Evolutionary conservation across 1,284 basidiomycete species (phyloP).

Genomic region (Coniophora puteana): DNA sequence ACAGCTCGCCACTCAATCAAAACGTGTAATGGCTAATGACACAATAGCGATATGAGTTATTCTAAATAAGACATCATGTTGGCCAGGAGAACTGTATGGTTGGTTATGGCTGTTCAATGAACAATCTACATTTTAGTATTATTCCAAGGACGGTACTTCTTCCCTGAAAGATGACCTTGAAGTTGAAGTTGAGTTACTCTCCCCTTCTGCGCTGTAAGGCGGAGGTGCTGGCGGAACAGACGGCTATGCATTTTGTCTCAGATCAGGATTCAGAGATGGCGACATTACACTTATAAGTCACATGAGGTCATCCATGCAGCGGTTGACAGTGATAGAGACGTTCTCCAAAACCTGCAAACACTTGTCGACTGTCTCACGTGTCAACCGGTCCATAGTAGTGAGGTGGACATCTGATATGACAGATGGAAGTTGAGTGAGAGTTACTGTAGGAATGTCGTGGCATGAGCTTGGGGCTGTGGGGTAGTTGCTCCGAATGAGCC

Average conservation of each 20-base stretch:
- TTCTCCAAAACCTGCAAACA: constrained; percentile 72
- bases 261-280: no score
- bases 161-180: no score
- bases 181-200: no score
- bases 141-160: not conserved
- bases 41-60: no score
- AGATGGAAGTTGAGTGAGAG: constrained; percentile 28
- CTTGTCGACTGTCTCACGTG: constrained; percentile 80
- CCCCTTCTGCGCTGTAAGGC: no score
- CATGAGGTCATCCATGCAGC: constrained; percentile 75
- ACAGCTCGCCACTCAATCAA: no score
- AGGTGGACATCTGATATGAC: constrained; percentile 58
- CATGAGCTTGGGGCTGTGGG: constrained; percentile 7
- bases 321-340: constrained; percentile 65
- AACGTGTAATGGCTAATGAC: no score
- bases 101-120: no score
- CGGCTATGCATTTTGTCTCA: no score
- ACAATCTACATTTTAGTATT: constrained; percentile 1
- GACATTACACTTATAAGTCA: constrained; percentile 70
- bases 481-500: constrained; percentile 6
- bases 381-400: constrained; percentile 54
- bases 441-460: not conserved
- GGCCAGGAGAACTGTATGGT: no score
- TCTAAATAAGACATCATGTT: no score
- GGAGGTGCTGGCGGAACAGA: no score